Conservation (phyloP, 176 grass and related monocot species). For the Carex pumila region DNA sequence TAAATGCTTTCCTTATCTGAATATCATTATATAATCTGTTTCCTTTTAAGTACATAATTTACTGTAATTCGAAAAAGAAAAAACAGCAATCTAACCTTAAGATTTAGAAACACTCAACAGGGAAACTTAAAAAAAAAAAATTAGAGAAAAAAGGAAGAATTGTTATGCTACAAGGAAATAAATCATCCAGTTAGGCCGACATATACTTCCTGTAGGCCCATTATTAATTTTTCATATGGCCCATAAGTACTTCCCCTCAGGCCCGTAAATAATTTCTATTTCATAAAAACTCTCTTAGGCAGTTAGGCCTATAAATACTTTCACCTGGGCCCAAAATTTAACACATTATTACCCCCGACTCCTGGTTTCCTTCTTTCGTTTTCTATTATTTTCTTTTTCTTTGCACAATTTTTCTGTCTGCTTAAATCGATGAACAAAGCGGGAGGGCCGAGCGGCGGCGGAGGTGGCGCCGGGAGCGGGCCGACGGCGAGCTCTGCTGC, state of each 20-base stretch:
- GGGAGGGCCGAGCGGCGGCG: slow-evolving; percentile 15
- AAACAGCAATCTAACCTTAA: background rate
- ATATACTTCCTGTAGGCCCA: too few species aligned
- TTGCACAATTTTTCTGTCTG: background rate
- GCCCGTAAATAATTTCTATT: background rate
- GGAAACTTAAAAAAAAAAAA: background rate
- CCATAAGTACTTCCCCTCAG: background rate
- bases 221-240: background rate
- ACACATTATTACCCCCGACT: background rate
- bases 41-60: background rate
- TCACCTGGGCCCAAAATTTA: background rate
- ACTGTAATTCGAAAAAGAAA: too few species aligned
- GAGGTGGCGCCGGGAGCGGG: slow-evolving; percentile 31
- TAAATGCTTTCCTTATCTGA: too few species aligned
- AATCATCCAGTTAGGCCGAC: background rate
- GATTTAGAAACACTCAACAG: background rate
- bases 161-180: background rate
- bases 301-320: background rate
- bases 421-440: slow-evolving; percentile 16
- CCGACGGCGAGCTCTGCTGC: slow-evolving; percentile 56
- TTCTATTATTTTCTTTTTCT: background rate
- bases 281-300: too few species aligned
- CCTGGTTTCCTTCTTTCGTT: background rate
- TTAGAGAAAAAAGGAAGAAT: too few species aligned
- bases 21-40: background rate